Evolutionary conservation across 163 green algal species (phyloP).

Genomic region (Trebouxia gelatinosa): DNA sequence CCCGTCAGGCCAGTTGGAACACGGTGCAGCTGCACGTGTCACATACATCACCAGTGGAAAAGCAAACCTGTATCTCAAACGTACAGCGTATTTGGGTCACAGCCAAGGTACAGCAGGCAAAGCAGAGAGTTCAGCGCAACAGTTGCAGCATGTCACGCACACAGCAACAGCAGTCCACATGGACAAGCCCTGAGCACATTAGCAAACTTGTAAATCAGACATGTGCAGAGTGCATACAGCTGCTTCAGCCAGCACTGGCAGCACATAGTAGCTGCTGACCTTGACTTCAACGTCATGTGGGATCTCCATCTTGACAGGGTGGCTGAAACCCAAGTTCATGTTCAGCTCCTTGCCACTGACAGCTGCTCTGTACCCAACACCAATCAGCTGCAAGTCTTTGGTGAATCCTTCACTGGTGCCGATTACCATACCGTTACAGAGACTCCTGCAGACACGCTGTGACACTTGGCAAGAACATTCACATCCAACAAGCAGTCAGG

Average conservation of each 20-base stretch:
- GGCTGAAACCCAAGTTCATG: constrained; percentile 90
- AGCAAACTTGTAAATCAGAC: too few relatives aligned
- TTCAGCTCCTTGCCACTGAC: constrained; percentile 77
- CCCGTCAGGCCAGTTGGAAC: too few relatives aligned
- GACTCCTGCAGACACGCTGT: constrained; percentile 54
- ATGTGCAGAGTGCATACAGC: not conserved
- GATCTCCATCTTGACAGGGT: constrained; percentile 86
- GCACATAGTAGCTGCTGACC: constrained; percentile 9
- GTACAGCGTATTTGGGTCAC: too few relatives aligned
- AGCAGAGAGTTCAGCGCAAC: too few relatives aligned
- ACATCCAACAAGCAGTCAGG: not conserved
- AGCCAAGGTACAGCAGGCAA: too few relatives aligned
- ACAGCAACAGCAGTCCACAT: too few relatives aligned
- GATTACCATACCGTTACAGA: constrained; percentile 92
- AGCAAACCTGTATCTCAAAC: too few relatives aligned
- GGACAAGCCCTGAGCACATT: too few relatives aligned
- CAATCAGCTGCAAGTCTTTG: constrained; percentile 85
- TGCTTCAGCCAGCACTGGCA: not conserved
- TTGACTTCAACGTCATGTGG: constrained; percentile 63
- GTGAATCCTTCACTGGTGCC: constrained; percentile 87
- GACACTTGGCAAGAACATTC: too few relatives aligned
- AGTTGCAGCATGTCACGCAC: too few relatives aligned
- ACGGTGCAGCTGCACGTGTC: not conserved
- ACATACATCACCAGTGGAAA: too few relatives aligned
- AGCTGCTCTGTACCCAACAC: constrained; percentile 91